These are phyloP conservation scores for Mycena maculata DNA, from an alignment of 768 basidiomycete genomes.

Conservation along the genomic window DNA sequence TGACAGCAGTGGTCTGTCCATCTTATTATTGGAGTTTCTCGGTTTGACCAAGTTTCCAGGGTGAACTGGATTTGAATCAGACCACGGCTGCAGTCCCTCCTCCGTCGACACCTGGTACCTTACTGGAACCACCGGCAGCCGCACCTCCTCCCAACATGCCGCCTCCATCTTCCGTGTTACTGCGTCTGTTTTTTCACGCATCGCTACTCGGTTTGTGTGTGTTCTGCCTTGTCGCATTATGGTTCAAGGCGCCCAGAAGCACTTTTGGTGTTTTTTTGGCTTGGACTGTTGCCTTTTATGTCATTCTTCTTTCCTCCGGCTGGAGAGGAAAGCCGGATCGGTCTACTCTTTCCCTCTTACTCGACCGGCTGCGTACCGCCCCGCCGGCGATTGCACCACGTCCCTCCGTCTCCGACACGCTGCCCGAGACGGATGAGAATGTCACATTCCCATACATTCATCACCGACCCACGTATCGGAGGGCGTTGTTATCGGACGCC, in stretches of 20 bases:
- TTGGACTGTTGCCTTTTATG: slow-evolving; percentile 71
- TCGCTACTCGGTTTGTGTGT: slow-evolving; percentile 69
- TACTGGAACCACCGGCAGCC: slow-evolving; percentile 30
- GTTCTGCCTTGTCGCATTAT: slow-evolving; percentile 68
- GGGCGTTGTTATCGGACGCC: slow-evolving; percentile 48
- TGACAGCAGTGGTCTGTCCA: slow-evolving; percentile 73
- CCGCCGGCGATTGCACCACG: slow-evolving; percentile 38
- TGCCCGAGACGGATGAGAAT: slow-evolving; percentile 46
- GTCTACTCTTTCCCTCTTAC: slow-evolving; percentile 66
- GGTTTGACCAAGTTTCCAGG: slow-evolving; percentile 53
- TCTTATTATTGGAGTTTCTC: slow-evolving; percentile 11
- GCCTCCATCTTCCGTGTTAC: slow-evolving; percentile 48
- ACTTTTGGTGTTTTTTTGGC: slow-evolving; percentile 74
- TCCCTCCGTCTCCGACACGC: slow-evolving; percentile 57
- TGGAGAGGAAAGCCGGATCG: slow-evolving; percentile 68
- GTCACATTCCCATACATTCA: slow-evolving; percentile 66
- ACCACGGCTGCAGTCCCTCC: slow-evolving; percentile 59
- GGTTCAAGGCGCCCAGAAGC: slow-evolving; percentile 63
- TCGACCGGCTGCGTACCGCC: slow-evolving; percentile 56
- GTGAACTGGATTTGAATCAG: slow-evolving; percentile 76
- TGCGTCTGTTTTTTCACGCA: slow-evolving; percentile 67
- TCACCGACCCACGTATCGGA: slow-evolving; percentile 72
- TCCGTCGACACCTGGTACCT: slow-evolving; percentile 62
- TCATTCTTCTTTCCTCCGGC: slow-evolving; percentile 61
- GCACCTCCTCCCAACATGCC: slow-evolving; percentile 22